These are phyloP conservation scores for Tricholomella constricta DNA, from an alignment of 768 basidiomycete genomes.

Conservation along the genomic window DNA sequence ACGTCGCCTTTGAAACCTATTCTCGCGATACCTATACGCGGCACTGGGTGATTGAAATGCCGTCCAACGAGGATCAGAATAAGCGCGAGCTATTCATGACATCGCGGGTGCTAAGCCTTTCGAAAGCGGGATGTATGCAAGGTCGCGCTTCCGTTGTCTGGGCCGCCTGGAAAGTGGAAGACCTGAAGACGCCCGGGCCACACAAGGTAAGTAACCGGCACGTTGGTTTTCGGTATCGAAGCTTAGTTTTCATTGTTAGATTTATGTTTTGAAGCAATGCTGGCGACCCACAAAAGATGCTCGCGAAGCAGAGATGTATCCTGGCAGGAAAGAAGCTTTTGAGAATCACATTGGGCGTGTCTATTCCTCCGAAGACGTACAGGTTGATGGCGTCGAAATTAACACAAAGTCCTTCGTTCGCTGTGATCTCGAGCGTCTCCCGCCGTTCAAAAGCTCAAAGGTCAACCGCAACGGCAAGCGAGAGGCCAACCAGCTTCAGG, in stretches of 20 bases:
- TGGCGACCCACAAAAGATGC: not conserved
- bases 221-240: not conserved
- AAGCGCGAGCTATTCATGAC: too few relatives aligned
- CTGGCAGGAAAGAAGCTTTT: too few relatives aligned
- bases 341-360: too few relatives aligned
- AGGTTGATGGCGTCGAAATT: not conserved
- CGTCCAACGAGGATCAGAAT: not conserved
- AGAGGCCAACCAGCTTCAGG: too few relatives aligned
- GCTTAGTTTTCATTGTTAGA: not conserved
- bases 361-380: not conserved
- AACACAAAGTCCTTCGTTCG: not conserved
- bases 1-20: not conserved
- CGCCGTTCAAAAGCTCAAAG: not conserved
- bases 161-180: not conserved
- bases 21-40: not conserved
- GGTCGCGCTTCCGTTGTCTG: too few relatives aligned
- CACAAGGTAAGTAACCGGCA: too few relatives aligned
- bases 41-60: slow-evolving; percentile 1
- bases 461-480: not conserved
- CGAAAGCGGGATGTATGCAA: not conserved
- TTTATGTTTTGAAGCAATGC: too few relatives aligned
- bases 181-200: not conserved
- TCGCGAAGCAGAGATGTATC: not conserved
- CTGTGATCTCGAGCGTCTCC: not conserved
- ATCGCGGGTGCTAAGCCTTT: not conserved